Percentiles rank a stretch among this genome's conserved stretches.
Conservation (phyloP, 2,329 filamentous ascomycete genomes). For the Blastomyces gilchristii region DNA sequence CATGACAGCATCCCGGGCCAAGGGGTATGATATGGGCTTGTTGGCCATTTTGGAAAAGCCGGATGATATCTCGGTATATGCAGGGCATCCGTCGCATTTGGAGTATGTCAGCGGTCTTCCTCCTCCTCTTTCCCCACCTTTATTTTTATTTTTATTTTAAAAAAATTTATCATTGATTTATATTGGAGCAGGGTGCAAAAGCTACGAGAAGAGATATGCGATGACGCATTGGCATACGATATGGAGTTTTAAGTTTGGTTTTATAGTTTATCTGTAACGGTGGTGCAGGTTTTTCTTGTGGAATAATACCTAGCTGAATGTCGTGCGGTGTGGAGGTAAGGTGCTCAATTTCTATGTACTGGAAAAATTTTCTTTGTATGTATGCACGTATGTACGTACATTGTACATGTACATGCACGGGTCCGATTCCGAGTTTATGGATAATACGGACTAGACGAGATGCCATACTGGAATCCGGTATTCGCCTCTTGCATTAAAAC, state of each 20-base stretch:
- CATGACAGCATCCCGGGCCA: conserved; percentile 32
- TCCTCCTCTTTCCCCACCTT: not conserved
- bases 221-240: conserved; percentile 36
- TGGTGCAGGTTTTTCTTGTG: no score
- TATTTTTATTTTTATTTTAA: not conserved
- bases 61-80: conserved; percentile 36
- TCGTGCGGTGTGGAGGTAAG: no score
- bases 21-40: conserved; percentile 38
- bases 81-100: conserved; percentile 37
- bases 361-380: no score
- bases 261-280: not conserved
- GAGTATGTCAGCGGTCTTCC: conserved; percentile 28
- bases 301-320: no score
- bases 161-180: conserved; percentile 1
- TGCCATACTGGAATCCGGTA: not conserved
- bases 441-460: not conserved
- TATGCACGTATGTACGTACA: not conserved
- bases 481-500: no score
- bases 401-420: not conserved
- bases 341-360: no score
- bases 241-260: conserved; percentile 26
- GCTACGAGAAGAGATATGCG: conserved; percentile 33
- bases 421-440: not conserved
- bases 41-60: conserved; percentile 38
- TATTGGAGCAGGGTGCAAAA: conserved; percentile 27